Evolutionary conservation across 257 asterid species (phyloP).

Genomic region (Pogostemon cablin): DNA sequence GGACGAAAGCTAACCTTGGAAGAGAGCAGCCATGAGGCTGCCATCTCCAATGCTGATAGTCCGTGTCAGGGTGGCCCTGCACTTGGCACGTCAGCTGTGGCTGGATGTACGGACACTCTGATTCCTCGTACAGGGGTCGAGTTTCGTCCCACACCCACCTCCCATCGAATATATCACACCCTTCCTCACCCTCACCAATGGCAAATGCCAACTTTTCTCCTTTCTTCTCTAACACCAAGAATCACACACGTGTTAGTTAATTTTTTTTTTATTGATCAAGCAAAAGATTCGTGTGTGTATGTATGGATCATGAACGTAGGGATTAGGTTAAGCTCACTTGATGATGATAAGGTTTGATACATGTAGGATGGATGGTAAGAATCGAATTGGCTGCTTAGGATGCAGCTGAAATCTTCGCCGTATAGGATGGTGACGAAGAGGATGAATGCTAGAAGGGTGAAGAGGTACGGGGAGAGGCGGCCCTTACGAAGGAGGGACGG

Average conservation of each 20-base stretch:
- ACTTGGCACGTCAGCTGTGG: conserved; percentile 93
- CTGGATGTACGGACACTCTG: conserved; percentile 88
- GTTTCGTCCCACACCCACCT: conserved; percentile 73
- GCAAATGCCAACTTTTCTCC: conserved; percentile 68
- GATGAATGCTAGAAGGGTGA: conserved; percentile 53
- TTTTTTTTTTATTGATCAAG: not conserved
- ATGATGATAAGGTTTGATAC: conserved; percentile 24
- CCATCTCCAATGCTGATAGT: conserved; percentile 88
- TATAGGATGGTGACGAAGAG: conserved; percentile 54
- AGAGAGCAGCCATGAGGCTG: conserved; percentile 80
- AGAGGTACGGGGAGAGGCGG: conserved; percentile 51
- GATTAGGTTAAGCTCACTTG: conserved; percentile 32
- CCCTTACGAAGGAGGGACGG: conserved; percentile 42
- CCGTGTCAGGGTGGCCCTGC: conserved; percentile 87
- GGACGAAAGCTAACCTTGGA: conserved; percentile 56
- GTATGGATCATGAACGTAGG: not conserved
- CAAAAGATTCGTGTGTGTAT: not conserved
- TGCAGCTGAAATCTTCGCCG: conserved; percentile 56
- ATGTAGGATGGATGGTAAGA: conserved; percentile 23
- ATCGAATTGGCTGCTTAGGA: conserved; percentile 38
- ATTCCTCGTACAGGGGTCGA: conserved; percentile 76
- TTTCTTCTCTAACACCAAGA: conserved; percentile 68
- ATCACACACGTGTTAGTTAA: not conserved
- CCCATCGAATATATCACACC: conserved; percentile 76
- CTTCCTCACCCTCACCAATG: conserved; percentile 51